Evolutionary conservation across 176 grass and related monocot genomes (phyloP).

Genomic region (Lolium perenne): DNA sequence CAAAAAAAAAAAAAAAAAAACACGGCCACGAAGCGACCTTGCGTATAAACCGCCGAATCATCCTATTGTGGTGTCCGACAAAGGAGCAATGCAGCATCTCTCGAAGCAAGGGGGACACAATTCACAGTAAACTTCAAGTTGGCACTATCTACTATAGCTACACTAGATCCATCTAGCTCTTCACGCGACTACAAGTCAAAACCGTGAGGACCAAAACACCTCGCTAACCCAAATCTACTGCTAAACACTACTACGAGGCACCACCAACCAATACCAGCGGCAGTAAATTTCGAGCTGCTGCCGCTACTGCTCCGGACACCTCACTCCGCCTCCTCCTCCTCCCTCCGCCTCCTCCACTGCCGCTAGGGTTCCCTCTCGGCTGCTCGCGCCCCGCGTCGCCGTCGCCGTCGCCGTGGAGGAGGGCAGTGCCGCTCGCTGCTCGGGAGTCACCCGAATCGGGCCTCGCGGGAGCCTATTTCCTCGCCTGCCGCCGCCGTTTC

Average conservation of each 20-base stretch:
- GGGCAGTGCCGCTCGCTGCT: not conserved
- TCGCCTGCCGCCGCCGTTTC: not conserved
- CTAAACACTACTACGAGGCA: constrained; percentile 23
- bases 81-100: not conserved
- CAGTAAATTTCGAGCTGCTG: constrained; percentile 58
- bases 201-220: constrained; percentile 18
- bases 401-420: not conserved
- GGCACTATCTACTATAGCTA: not conserved
- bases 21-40: no score
- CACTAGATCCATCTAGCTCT: no score
- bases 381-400: constrained; percentile 31
- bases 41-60: no score
- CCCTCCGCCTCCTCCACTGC: not conserved
- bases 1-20: no score
- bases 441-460: not conserved
- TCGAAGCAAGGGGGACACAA: not conserved
- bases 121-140: not conserved
- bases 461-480: not conserved
- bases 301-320: constrained; percentile 27
- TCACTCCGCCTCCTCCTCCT: not conserved
- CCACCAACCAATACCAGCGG: constrained; percentile 53
- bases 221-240: constrained; percentile 44
- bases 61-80: not conserved
- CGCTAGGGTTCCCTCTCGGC: constrained; percentile 50
- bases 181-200: not conserved